phyloP scores from a whole-genome alignment of 2,329 filamentous ascomycete genomes.

The Zymoseptoria passerinii region DNA sequence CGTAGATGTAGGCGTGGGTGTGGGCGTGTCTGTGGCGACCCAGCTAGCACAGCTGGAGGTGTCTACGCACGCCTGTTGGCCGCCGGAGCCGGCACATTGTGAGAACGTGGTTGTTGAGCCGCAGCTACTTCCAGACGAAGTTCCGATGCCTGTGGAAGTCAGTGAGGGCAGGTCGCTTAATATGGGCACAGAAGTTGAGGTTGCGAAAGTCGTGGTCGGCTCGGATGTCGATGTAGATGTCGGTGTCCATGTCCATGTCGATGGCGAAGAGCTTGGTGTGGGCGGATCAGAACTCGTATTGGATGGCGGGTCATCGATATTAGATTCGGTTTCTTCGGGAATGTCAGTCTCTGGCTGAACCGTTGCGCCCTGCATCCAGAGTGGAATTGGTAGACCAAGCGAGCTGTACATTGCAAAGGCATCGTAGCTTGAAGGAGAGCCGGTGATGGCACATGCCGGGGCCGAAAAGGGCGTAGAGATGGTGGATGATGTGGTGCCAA shows the following conservation, averaged over 20 bases:
- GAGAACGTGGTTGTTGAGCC: neutral
- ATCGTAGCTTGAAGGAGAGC: slow-evolving; percentile 2
- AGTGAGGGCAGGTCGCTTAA: neutral
- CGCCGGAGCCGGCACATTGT: slow-evolving; percentile 1
- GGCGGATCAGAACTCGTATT: neutral
- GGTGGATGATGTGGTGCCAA: slow-evolving; percentile 2
- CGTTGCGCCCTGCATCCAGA: slow-evolving; percentile 6
- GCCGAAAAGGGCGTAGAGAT: slow-evolving; percentile 3
- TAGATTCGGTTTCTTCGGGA: neutral
- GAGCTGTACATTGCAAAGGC: slow-evolving; percentile 7
- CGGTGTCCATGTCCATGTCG: too few species aligned
- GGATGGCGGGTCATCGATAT: neutral
- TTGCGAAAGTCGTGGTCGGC: neutral
- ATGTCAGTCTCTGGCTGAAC: neutral
- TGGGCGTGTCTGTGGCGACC: neutral
- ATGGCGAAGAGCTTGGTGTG: neutral
- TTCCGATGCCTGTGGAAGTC: neutral
- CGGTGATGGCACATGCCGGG: neutral
- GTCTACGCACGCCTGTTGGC: neutral
- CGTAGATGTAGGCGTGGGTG: neutral
- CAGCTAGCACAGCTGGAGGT: slow-evolving; percentile 1
- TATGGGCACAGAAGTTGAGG: neutral
- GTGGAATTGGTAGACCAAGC: slow-evolving; percentile 1
- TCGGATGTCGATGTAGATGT: neutral
- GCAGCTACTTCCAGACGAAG: neutral